A percentile compares a stretch with the other conserved stretches of the same genome.
Conservation (phyloP, 2,329 filamentous ascomycete species). For the Aspergillus neoniger region DNA sequence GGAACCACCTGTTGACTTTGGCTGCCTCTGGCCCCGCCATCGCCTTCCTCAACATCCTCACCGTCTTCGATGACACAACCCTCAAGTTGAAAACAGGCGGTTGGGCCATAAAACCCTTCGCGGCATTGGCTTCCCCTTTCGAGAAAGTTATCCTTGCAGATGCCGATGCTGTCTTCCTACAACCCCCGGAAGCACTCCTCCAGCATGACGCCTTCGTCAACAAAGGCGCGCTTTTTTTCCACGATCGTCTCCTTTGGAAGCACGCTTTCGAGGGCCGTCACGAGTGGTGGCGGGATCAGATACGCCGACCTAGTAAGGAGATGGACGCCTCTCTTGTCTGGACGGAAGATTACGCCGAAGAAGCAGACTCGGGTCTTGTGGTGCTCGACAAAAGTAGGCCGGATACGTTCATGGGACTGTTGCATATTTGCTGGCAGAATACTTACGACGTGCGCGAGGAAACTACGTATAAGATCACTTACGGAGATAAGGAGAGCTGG, state of each 20-base stretch:
- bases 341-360: slow-evolving; percentile 14
- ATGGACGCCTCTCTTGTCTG: slow-evolving; percentile 8
- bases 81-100: slow-evolving; percentile 6
- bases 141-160: slow-evolving; percentile 11
- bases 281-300: slow-evolving; percentile 5
- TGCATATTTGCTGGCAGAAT: slow-evolving; percentile 16
- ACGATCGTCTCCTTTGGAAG: slow-evolving; percentile 10
- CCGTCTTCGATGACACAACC: slow-evolving; percentile 9
- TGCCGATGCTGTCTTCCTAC: slow-evolving; percentile 11
- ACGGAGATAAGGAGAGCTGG: slow-evolving; percentile 15
- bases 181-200: slow-evolving; percentile 9
- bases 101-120: slow-evolving; percentile 14
- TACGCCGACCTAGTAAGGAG: slow-evolving; percentile 2
- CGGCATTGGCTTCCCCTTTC: slow-evolving; percentile 10
- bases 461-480: slow-evolving; percentile 5
- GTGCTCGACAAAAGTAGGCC: slow-evolving; percentile 5
- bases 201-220: slow-evolving; percentile 4
- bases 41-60: slow-evolving; percentile 11
- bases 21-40: slow-evolving; percentile 3
- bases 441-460: slow-evolving; percentile 12
- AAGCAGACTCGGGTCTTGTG: slow-evolving; percentile 12
- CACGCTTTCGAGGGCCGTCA: slow-evolving; percentile 3
- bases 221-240: slow-evolving; percentile 6
- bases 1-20: not conserved
- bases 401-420: slow-evolving; percentile 1